Evolutionary conservation across 768 basidiomycete species (phyloP).

Genomic region (Thelephora ganbajun): DNA sequence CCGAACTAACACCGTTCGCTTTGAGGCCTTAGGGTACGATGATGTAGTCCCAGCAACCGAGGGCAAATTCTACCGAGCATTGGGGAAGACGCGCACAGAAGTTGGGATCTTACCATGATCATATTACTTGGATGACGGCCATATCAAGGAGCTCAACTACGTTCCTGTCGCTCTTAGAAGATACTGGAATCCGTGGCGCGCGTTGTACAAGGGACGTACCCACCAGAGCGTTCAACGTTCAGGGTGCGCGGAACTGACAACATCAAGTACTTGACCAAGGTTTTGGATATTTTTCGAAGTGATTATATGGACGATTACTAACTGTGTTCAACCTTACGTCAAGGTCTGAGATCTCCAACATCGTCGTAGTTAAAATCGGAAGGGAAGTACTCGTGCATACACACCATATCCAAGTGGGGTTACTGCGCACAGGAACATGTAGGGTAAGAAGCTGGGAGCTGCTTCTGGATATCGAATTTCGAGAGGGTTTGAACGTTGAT

Average conservation of each 20-base stretch:
- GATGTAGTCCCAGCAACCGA: too few species aligned
- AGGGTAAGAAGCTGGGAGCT: too few species aligned
- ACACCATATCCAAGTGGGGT: not conserved
- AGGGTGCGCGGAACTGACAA: not conserved
- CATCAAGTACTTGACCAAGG: not conserved
- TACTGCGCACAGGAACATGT: not conserved
- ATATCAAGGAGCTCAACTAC: not conserved
- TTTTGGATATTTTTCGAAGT: not conserved
- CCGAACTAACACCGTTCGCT: too few species aligned
- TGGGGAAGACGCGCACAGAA: not conserved
- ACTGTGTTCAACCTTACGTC: not conserved
- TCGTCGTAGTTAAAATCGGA: too few species aligned
- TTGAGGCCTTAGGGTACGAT: too few species aligned
- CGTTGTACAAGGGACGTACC: not conserved
- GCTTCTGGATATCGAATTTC: too few species aligned
- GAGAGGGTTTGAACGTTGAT: too few species aligned
- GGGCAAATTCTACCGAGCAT: not conserved
- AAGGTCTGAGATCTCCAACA: too few species aligned
- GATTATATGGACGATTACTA: not conserved
- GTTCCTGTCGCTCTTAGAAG: constrained; percentile 3
- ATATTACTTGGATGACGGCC: not conserved
- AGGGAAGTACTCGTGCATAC: not conserved
- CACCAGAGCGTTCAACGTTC: constrained; percentile 1
- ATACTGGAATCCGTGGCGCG: constrained; percentile 5
- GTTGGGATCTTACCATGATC: not conserved